A percentile compares a stretch with the other conserved stretches of the same genome.
phyloP scores from a whole-genome alignment of 2,329 filamentous ascomycete genomes.

The Pseudogymnoascus sp. region DNA sequence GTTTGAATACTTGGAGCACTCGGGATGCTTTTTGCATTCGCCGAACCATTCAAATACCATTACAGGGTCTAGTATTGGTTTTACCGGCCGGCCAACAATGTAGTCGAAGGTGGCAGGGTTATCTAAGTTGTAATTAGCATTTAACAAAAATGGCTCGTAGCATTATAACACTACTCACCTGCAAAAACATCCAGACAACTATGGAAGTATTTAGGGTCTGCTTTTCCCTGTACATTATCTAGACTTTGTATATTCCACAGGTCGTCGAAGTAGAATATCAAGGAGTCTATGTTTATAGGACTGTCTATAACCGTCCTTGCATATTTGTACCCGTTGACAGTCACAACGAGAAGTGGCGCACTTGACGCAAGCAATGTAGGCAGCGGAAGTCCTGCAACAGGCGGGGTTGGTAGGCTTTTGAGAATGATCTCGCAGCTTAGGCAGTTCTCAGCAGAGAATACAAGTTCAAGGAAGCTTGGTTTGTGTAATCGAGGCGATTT shows the following conservation, averaged over 20 bases:
- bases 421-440: neutral
- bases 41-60: neutral
- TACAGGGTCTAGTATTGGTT: neutral
- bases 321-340: neutral
- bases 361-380: neutral
- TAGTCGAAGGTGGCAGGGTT: neutral
- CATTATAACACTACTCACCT: neutral
- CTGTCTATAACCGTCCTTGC: neutral
- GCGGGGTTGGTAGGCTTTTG: neutral
- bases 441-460: neutral
- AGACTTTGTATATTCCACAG: neutral
- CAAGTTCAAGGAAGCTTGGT: neutral
- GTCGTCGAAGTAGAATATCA: neutral
- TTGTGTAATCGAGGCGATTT: neutral
- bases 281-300: neutral
- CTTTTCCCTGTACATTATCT: neutral
- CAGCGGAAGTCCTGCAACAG: neutral
- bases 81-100: neutral
- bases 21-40: neutral
- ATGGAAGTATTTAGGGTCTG: neutral
- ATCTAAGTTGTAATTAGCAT: neutral
- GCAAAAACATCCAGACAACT: neutral
- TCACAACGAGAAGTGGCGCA: neutral
- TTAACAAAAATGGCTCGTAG: neutral
- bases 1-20: neutral